Conservation (phyloP, 2,329 filamentous ascomycete species). For the Colletotrichum sp. region DNA sequence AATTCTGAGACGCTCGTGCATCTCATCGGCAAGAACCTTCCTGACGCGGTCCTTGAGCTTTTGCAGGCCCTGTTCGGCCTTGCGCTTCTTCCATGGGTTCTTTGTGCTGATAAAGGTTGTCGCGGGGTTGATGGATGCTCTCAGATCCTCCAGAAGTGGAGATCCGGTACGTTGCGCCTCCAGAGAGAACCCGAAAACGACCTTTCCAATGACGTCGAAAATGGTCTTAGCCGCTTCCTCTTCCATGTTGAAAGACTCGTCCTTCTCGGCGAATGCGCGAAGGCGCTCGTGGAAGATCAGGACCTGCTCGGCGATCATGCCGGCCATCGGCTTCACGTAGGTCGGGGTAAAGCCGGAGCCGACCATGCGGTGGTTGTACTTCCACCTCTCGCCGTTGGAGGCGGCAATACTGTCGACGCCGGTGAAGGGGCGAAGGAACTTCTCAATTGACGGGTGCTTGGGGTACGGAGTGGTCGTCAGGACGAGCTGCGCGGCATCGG, state of each 20-base stretch:
- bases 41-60: slow-evolving; percentile 6
- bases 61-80: neutral
- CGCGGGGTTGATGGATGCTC: slow-evolving; percentile 13
- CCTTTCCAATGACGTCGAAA: slow-evolving; percentile 27
- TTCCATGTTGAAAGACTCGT: slow-evolving; percentile 26
- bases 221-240: slow-evolving; percentile 26
- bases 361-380: slow-evolving; percentile 30
- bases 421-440: slow-evolving; percentile 26
- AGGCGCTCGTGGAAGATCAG: slow-evolving; percentile 26
- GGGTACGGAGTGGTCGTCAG: slow-evolving; percentile 26
- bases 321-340: slow-evolving; percentile 27
- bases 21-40: neutral
- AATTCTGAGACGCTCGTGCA: neutral
- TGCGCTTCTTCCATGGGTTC: slow-evolving; percentile 15
- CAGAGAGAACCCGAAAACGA: slow-evolving; percentile 25
- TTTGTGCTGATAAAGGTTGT: slow-evolving; percentile 4
- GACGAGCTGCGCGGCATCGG: slow-evolving; percentile 28
- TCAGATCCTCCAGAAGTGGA: slow-evolving; percentile 21
- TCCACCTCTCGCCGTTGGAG: slow-evolving; percentile 31
- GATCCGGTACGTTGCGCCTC: slow-evolving; percentile 24
- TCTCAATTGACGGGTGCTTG: slow-evolving; percentile 18
- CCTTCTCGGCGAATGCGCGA: slow-evolving; percentile 8
- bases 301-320: slow-evolving; percentile 29
- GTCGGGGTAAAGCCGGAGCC: slow-evolving; percentile 32
- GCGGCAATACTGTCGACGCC: slow-evolving; percentile 27